These are phyloP conservation scores for Alternaria infectoria DNA, from an alignment of 2,329 filamentous ascomycete species.

Conservation along the genomic window DNA sequence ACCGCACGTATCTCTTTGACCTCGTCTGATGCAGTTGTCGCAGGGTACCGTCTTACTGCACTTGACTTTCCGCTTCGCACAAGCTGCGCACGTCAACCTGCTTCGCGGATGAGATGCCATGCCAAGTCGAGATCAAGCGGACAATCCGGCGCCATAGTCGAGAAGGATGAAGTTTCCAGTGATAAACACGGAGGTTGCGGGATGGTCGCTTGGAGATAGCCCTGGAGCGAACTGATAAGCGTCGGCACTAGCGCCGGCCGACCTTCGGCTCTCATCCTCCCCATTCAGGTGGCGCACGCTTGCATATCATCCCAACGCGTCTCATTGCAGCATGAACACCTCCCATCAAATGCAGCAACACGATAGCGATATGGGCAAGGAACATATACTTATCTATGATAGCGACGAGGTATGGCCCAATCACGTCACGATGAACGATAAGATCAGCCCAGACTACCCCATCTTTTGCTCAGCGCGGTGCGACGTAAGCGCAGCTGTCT, in stretches of 20 bases:
- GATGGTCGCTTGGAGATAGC: neutral
- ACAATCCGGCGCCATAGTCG: neutral
- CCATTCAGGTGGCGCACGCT: neutral
- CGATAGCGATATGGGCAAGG: neutral
- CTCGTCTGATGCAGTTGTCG: slow-evolving; percentile 47
- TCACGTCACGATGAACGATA: neutral
- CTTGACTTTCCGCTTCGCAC: slow-evolving; percentile 41
- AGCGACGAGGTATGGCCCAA: neutral
- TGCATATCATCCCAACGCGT: neutral
- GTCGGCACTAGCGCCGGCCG: slow-evolving; percentile 1
- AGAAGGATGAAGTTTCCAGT: neutral
- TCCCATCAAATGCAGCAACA: neutral
- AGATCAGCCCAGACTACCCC: neutral
- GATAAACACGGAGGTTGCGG: neutral
- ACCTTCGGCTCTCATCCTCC: neutral
- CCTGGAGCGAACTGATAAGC: neutral
- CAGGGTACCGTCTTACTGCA: slow-evolving; percentile 52
- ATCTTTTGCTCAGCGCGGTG: neutral
- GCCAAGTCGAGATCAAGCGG: neutral
- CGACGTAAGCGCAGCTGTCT: neutral
- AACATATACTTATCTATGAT: neutral
- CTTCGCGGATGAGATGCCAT: slow-evolving; percentile 1
- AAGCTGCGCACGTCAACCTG: slow-evolving; percentile 33
- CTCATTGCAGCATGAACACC: neutral
- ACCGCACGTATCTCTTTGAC: slow-evolving; percentile 9